Conservation (phyloP, 129 eudicot species). For the Gnaphalium uliginosum region DNA sequence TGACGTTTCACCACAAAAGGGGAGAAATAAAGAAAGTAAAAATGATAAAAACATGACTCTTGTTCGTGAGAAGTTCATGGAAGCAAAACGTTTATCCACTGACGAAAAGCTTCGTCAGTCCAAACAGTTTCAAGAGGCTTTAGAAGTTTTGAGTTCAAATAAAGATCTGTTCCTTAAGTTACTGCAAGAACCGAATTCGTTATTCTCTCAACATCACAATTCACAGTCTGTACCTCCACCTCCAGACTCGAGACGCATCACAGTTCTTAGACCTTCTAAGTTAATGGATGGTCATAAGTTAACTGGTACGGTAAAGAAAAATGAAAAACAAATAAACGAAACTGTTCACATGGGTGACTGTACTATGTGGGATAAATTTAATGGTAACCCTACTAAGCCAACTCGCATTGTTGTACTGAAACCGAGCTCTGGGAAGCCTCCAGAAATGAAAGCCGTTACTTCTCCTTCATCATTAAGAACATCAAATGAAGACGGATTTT, state of each 20-base stretch:
- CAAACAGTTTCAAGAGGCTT: conserved; percentile 89
- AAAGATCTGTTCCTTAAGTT: conserved; percentile 74
- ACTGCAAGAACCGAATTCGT: conserved; percentile 82
- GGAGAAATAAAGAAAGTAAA: conserved; percentile 41
- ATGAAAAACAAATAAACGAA: conserved; percentile 46
- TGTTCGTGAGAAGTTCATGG: conserved; percentile 83
- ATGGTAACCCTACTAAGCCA: conserved; percentile 57
- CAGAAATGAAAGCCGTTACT: conserved; percentile 39
- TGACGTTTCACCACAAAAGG: conserved; percentile 57
- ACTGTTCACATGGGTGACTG: conserved; percentile 29
- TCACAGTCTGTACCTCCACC: conserved; percentile 56
- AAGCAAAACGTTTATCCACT: conserved; percentile 81
- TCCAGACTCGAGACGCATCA: conserved; percentile 79
- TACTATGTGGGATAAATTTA: conserved; percentile 42
- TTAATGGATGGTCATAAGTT: conserved; percentile 45
- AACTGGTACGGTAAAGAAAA: conserved; percentile 34
- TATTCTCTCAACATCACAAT: conserved; percentile 52
- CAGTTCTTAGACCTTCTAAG: conserved; percentile 89
- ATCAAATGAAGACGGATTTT: conserved; percentile 41
- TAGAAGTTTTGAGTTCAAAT: conserved; percentile 78
- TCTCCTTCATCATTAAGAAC: conserved; percentile 51
- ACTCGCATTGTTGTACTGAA: conserved; percentile 89
- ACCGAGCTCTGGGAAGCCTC: conserved; percentile 65
- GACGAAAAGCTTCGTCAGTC: conserved; percentile 85
- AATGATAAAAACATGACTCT: conserved; percentile 73